A percentile compares a stretch with the other conserved stretches of the same genome.
Conservation (phyloP, 495 filamentous ascomycete genomes). For the Penicillium canariense region DNA sequence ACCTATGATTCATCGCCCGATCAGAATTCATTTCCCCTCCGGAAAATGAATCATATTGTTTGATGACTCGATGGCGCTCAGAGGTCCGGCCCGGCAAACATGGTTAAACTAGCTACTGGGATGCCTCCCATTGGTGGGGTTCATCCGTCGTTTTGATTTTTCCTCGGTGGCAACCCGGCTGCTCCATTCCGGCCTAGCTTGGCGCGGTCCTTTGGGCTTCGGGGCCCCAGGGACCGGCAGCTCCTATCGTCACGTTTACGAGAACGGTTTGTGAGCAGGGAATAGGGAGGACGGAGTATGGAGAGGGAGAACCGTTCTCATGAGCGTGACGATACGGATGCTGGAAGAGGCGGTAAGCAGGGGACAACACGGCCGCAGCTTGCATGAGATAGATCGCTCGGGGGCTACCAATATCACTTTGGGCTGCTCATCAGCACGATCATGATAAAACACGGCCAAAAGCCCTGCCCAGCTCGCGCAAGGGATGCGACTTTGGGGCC, state of each 20-base stretch:
- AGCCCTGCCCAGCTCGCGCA: background rate
- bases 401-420: constrained; percentile 1
- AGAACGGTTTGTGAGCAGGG: no score
- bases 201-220: background rate
- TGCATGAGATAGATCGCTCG: constrained; percentile 29
- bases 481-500: constrained; percentile 9
- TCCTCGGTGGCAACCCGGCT: constrained; percentile 24
- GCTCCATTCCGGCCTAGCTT: constrained; percentile 17
- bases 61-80: constrained; percentile 2
- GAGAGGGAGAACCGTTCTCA: background rate
- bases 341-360: constrained; percentile 23
- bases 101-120: background rate
- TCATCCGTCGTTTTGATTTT: constrained; percentile 9
- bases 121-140: constrained; percentile 13
- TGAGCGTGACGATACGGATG: background rate
- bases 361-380: constrained; percentile 14
- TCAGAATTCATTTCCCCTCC: constrained; percentile 1
- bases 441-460: background rate
- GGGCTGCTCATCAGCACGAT: background rate
- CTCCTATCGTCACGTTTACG: background rate
- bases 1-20: constrained; percentile 23
- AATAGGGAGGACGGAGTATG: no score
- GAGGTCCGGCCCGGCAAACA: background rate
- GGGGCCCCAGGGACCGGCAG: constrained; percentile 6
- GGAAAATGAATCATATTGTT: constrained; percentile 30